Base-by-base conservation (phyloP, 192 early-diverging fungal species). In the Umbelopsis sp. region DNA sequence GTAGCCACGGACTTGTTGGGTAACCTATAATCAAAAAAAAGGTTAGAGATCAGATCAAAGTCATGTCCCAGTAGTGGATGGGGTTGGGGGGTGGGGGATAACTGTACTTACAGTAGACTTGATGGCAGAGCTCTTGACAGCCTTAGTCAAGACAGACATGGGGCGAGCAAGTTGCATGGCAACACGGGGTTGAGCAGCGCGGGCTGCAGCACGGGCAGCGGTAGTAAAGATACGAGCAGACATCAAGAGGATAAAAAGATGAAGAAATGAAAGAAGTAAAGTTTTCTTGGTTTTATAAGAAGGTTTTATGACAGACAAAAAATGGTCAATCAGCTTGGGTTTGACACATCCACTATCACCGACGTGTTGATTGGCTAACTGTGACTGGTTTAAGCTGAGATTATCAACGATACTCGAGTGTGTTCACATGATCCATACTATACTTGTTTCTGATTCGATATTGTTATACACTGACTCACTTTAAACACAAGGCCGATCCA, bases 1-100 rank as follows among this genome's bases (percentile, higher is more conserved):
- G 74, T 97, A 77, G 12, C 90, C 90, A 68, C 97, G 94, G 20
- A 81, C 77, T 76, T 91, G 90, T 45, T 53, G 72, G 25, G 50
- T 24, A 51, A 38, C 22, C 67, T 68, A 31, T 32, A 25, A 14
- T 17, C 14, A 2, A 12, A 49, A 53, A 7, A 25, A 51, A 6
- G 54, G 47, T 11, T 7, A 67, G 44, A 16, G 43, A 21, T 43
- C 21, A 41, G 24, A 66, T 66, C 16, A 26, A 66, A 17, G 2
- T 1, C 8, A 20, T 32, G 6, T 62, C 31, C 34, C 36, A 38
- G 43, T 12, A 12, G 43, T n/a, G n/a, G n/a, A n/a, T n/a, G n/a
- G n/a, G n/a, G n/a, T n/a, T n/a, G n/a, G n/a, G n/a, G n/a, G n/a
- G n/a, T n/a, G n/a, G n/a, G n/a, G n/a, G n/a, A n/a, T n/a, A n/a